Conservation (phyloP, 2,329 filamentous ascomycete genomes). For the Colletotrichum sp. region DNA sequence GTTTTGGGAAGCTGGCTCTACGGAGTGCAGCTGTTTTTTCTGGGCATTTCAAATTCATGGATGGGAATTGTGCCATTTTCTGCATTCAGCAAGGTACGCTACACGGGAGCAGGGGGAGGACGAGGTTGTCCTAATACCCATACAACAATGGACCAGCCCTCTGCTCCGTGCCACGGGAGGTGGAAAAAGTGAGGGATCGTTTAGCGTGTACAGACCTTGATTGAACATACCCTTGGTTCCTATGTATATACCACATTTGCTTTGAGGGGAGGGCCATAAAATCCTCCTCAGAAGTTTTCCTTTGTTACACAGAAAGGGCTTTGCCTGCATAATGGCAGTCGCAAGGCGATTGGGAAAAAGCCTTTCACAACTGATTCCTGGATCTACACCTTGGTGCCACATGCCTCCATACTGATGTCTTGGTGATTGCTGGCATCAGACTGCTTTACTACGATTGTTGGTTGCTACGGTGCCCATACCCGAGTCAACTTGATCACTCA, state of each 20-base stretch:
- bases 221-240: slow-evolving; percentile 16
- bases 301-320: slow-evolving; percentile 1
- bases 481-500: not conserved
- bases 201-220: slow-evolving; percentile 7
- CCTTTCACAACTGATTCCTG: not conserved
- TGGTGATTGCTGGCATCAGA: not conserved
- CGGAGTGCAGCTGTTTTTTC: slow-evolving; percentile 16
- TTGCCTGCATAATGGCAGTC: not conserved
- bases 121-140: not conserved
- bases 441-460: not conserved
- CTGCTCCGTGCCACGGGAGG: not conserved
- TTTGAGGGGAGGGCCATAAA: not conserved
- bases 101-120: not conserved
- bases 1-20: slow-evolving; percentile 20
- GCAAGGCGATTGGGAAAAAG: not conserved
- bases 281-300: not conserved
- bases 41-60: slow-evolving; percentile 9
- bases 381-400: not conserved
- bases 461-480: not conserved
- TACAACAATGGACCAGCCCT: not conserved
- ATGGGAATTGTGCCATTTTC: slow-evolving; percentile 14
- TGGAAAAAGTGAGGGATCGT: not conserved
- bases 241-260: slow-evolving; percentile 13
- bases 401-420: not conserved
- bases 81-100: slow-evolving; percentile 7